phyloP scores from a whole-genome alignment of 257 asterid genomes.

The Forsythia suspensa region DNA sequence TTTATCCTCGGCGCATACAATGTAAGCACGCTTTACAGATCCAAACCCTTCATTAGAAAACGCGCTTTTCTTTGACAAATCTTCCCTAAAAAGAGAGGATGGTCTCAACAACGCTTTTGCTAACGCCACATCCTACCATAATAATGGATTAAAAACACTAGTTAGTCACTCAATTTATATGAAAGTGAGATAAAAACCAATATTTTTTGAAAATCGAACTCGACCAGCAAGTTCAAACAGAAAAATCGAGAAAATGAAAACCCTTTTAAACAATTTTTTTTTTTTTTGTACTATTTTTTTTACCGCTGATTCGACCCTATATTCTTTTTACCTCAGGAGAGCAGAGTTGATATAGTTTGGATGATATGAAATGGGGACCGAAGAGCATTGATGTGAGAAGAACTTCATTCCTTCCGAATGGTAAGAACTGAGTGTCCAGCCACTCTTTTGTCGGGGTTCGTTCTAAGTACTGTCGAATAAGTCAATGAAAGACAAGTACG shows the following conservation, averaged over 20 bases:
- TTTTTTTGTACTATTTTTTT: background rate
- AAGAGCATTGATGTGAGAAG: constrained; percentile 37
- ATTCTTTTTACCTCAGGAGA: constrained; percentile 33
- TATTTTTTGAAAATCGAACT: no score
- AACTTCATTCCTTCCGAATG: constrained; percentile 20
- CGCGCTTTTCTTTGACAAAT: constrained; percentile 31
- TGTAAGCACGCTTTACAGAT: constrained; percentile 44
- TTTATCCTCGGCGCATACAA: constrained; percentile 39
- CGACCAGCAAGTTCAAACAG: no score
- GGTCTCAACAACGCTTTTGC: constrained; percentile 46
- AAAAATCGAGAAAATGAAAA: no score
- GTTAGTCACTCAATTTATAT: no score
- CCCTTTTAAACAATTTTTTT: no score
- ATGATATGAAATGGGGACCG: constrained; percentile 39
- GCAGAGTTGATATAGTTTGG: constrained; percentile 39
- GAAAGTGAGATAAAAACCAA: no score
- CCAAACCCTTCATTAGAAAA: constrained; percentile 47
- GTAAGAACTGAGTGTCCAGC: constrained; percentile 19
- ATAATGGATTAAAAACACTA: background rate
- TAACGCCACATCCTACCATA: constrained; percentile 55
- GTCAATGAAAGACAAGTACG: background rate
- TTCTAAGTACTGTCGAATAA: constrained; percentile 1
- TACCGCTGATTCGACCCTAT: background rate
- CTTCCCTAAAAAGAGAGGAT: constrained; percentile 37
- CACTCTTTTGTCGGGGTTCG: constrained; percentile 7